Conservation (phyloP, 176 grass and related monocot species). For the Carex myosuroides region DNA sequence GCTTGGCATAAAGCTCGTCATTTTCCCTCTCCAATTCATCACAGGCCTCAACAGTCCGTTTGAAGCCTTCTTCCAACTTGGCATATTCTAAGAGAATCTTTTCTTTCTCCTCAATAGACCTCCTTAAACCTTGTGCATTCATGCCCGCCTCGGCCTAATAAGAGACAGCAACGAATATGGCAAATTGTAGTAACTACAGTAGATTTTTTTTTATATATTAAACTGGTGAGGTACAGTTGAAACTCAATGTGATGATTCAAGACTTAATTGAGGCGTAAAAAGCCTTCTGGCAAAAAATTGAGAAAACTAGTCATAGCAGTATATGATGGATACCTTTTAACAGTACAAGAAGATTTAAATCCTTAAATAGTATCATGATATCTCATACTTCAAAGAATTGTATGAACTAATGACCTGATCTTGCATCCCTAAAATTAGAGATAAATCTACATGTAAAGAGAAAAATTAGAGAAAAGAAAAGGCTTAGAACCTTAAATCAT, state of each 20-base stretch:
- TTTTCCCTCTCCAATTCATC: constrained; percentile 21
- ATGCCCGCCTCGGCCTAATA: constrained; percentile 10
- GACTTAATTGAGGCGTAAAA: not conserved
- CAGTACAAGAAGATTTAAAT: not conserved
- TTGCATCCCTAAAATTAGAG: not conserved
- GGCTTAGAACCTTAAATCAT: not conserved
- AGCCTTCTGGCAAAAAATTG: not conserved
- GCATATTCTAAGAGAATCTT: not conserved
- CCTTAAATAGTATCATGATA: not conserved
- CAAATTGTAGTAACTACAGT: not conserved
- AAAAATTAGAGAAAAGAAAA: not conserved
- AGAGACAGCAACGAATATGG: not conserved
- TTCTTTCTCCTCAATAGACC: constrained; percentile 16
- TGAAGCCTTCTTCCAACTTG: constrained; percentile 19
- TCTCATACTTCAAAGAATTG: not conserved
- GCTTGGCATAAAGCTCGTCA: not conserved
- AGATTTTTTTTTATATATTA: not conserved
- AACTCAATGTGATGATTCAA: not conserved
- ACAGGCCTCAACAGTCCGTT: constrained; percentile 3
- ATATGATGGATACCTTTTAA: not conserved
- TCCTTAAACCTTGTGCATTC: constrained; percentile 23
- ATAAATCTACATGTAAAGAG: not conserved
- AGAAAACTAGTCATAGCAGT: not conserved
- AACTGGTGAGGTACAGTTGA: not conserved
- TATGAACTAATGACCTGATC: not conserved